Conservation (phyloP, 768 basidiomycete species). For the Neoboletus subvelutipes region DNA sequence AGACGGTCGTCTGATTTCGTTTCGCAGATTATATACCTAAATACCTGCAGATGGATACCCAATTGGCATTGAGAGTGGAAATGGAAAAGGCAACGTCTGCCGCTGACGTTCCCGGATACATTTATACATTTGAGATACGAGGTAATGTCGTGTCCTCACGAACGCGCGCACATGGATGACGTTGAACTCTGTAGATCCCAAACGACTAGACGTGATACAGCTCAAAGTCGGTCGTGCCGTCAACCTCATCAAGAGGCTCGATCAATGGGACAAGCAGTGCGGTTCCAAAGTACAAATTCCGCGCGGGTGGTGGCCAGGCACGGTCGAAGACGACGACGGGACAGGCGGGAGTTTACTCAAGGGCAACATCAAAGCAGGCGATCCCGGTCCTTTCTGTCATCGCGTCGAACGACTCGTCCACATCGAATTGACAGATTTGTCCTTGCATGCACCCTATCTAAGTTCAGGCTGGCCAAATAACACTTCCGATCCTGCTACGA, state of each 20-base stretch:
- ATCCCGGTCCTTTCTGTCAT: conserved; percentile 65
- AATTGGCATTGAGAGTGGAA: conserved; percentile 50
- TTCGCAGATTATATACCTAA: conserved; percentile 64
- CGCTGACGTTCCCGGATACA: conserved; percentile 70
- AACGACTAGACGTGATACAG: conserved; percentile 44
- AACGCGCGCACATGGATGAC: background rate
- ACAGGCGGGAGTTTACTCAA: conserved; percentile 53
- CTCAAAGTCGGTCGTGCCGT: conserved; percentile 80
- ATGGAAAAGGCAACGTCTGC: conserved; percentile 54
- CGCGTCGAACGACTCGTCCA: conserved; percentile 79
- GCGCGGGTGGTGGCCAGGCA: conserved; percentile 72
- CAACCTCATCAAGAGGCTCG: conserved; percentile 69
- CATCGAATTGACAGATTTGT: conserved; percentile 73
- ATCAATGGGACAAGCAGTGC: conserved; percentile 82
- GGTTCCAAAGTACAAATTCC: conserved; percentile 72
- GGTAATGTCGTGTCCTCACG: conserved; percentile 39
- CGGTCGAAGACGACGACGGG: conserved; percentile 40
- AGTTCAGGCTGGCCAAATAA: conserved; percentile 46
- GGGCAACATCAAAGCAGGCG: conserved; percentile 61
- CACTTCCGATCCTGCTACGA: conserved; percentile 24
- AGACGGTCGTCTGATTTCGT: conserved; percentile 7
- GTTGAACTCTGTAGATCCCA: conserved; percentile 29
- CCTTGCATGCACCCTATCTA: conserved; percentile 57
- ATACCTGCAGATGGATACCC: conserved; percentile 62
- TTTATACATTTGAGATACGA: conserved; percentile 80